Evolutionary conservation across 2,329 filamentous ascomycete species (phyloP).

Genomic region (Botryosphaeria dothidea): DNA sequence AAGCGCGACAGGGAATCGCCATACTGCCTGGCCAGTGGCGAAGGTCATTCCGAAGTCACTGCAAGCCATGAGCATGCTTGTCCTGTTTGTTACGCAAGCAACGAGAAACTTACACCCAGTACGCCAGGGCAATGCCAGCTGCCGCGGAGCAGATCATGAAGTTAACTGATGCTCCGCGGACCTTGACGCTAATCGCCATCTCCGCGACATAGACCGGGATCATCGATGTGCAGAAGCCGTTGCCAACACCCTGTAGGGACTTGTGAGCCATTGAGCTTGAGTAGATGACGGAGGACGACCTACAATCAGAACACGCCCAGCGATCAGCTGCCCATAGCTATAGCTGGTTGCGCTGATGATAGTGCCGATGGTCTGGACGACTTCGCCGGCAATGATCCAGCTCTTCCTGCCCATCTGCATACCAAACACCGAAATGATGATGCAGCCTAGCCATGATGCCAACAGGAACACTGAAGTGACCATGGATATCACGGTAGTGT

Average conservation of each 20-base stretch:
- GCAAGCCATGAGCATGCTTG: neutral
- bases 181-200: conserved; percentile 28
- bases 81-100: neutral
- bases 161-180: conserved; percentile 32
- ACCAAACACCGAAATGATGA: conserved; percentile 28
- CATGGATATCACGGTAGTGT: conserved; percentile 31
- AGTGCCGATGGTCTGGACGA: conserved; percentile 32
- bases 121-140: conserved; percentile 31
- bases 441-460: conserved; percentile 33
- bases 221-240: conserved; percentile 33
- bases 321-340: conserved; percentile 33
- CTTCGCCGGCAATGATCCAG: conserved; percentile 30
- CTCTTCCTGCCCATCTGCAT: conserved; percentile 28
- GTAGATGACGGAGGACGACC: neutral
- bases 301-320: conserved; percentile 30
- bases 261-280: neutral
- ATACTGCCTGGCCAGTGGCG: conserved; percentile 30
- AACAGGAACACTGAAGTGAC: conserved; percentile 28
- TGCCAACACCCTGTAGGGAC: conserved; percentile 34
- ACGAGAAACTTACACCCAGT: conserved; percentile 31
- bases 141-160: conserved; percentile 32
- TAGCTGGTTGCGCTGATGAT: conserved; percentile 31
- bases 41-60: conserved; percentile 35
- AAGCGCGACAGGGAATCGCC: conserved; percentile 35
- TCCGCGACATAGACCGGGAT: conserved; percentile 35